phyloP scores from a whole-genome alignment of 2,329 filamentous ascomycete genomes.

The Aureobasidium namibiae region DNA sequence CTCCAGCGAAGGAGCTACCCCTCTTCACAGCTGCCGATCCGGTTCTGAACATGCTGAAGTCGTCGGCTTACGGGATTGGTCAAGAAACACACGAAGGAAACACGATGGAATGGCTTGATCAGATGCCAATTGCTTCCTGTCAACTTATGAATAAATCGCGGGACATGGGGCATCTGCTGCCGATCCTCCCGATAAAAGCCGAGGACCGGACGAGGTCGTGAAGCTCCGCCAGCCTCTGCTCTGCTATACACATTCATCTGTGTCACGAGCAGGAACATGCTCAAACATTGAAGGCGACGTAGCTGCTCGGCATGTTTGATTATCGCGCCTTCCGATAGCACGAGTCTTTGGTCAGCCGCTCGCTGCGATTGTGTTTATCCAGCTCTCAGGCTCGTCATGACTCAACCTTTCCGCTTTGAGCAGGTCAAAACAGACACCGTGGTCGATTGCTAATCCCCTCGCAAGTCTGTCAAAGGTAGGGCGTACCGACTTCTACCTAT shows the following conservation, averaged over 20 bases:
- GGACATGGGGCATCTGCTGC: constrained; percentile 1
- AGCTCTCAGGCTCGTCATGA: not conserved
- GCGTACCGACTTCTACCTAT: not conserved
- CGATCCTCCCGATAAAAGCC: not conserved
- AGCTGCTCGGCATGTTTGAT: too few species aligned
- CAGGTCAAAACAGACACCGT: not conserved
- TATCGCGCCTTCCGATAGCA: too few species aligned
- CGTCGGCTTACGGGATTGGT: not conserved
- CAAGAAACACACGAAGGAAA: not conserved
- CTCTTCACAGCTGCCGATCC: constrained; percentile 9
- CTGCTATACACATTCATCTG: not conserved
- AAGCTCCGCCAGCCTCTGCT: not conserved
- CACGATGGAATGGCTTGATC: not conserved
- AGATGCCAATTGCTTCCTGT: not conserved
- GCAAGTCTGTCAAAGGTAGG: not conserved
- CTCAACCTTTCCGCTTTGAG: not conserved
- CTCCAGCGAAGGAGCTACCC: constrained; percentile 4
- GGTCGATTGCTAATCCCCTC: not conserved
- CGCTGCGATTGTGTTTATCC: not conserved
- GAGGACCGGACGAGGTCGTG: not conserved
- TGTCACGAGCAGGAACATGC: too few species aligned
- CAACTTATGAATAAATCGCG: not conserved
- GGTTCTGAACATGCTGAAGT: constrained; percentile 3
- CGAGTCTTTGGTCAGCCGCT: too few species aligned
- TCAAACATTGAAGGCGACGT: too few species aligned